Conservation (phyloP, 176 grass and related monocot species). For the Thinopyrum elongatum region DNA sequence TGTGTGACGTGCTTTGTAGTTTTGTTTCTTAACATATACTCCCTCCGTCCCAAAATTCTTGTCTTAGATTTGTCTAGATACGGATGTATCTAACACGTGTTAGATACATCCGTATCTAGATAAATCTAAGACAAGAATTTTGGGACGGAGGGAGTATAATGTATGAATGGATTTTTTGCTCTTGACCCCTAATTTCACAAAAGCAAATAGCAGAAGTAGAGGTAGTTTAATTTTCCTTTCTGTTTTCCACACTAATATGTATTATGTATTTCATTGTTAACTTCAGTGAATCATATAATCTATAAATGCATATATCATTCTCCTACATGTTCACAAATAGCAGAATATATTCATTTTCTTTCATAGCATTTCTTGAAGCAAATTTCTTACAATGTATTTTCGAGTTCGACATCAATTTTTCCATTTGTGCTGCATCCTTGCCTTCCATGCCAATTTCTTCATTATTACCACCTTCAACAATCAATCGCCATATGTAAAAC, state of each 20-base stretch:
- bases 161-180: slow-evolving; percentile 14
- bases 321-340: background rate
- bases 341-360: background rate
- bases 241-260: background rate
- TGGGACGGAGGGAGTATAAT: no score
- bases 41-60: no score
- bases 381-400: background rate
- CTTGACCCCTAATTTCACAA: background rate
- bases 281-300: background rate
- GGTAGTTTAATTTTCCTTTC: background rate
- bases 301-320: background rate
- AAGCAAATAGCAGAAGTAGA: background rate
- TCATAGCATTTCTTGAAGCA: background rate
- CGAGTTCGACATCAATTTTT: background rate
- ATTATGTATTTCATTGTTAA: background rate
- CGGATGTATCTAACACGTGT: no score
- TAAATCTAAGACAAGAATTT: no score
- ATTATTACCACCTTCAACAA: background rate
- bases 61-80: no score
- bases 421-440: background rate
- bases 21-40: slow-evolving; percentile 12
- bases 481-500: background rate
- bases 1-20: background rate
- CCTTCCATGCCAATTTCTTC: background rate
- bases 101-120: no score